Evolutionary conservation across 2,329 filamentous ascomycete genomes (phyloP).

Genomic region (Aspergillus fumigatiaffinis): DNA sequence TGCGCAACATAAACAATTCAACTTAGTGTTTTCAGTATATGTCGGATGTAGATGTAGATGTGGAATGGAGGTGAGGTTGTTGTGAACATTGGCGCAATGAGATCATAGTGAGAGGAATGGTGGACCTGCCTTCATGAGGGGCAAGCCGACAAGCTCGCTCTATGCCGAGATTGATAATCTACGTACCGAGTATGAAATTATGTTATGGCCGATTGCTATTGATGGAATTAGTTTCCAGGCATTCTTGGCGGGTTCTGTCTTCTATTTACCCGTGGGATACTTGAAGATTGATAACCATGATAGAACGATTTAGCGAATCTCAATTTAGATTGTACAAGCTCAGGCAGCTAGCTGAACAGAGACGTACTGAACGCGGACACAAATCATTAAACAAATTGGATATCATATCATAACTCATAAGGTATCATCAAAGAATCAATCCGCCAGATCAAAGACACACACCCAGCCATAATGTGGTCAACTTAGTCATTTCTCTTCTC

Average conservation of each 20-base stretch:
- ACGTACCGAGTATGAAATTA: background rate
- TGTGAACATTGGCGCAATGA: background rate
- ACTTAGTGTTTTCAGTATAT: background rate
- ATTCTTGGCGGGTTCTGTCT: background rate
- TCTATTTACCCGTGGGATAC: background rate
- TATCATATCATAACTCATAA: background rate
- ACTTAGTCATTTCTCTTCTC: conserved; percentile 50
- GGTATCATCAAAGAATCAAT: background rate
- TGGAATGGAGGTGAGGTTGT: background rate
- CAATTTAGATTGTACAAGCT: background rate
- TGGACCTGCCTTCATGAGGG: background rate
- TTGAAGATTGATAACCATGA: background rate
- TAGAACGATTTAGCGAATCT: background rate
- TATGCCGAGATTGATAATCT: background rate
- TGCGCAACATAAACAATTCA: background rate
- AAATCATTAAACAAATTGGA: background rate
- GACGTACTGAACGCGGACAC: background rate
- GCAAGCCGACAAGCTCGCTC: background rate
- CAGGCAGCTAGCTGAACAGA: background rate
- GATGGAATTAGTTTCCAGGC: background rate
- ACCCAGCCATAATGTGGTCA: too few relatives aligned
- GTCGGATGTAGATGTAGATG: background rate
- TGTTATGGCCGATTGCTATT: background rate
- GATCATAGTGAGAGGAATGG: background rate
- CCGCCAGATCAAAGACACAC: background rate